Evolutionary conservation across 768 basidiomycete species (phyloP), one percentile per base, ranked within the genome.

Genomic region (Dentipellis fragilis): DNA sequence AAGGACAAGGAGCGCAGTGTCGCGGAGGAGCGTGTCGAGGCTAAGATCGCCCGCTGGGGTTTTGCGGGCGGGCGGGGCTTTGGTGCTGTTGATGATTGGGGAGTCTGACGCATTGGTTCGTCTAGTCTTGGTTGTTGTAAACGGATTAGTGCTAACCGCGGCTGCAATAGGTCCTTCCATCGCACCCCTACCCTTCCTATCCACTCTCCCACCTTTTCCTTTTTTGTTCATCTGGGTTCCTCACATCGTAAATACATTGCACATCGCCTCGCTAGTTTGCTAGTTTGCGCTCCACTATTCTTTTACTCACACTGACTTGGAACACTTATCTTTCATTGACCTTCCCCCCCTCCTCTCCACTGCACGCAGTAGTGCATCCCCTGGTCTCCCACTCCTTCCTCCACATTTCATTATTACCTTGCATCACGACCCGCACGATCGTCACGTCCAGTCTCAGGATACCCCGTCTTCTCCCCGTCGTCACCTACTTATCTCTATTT

Each of bases 31-130:
- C 71, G 79, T 62, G 70, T 80, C 68, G 62, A 63, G 51, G 50
- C 54, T 7, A 54, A 54, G 16, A 57, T 57, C 12, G 69, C 69
- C 42, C 68, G 80, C 40, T 72, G 74, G 57, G 72, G 62, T 12
- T 36, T 56, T 5, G 58, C 54, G 10, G 53, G 71, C 14, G 69
- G 73, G 52, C 68, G 69, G 36, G 71, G 71, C 42, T 66, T 63
- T 22, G 73, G 73, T 21, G 72, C 60, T 62, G 70, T 73, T 58
- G 83, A 82, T 59, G 84, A 84, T 36, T 84, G 83, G 83, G 74
- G 54, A 12, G 46, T 59, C 9, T 59, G 58, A 51, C 16, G 29
- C 36, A 22, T 8, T 35, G 21, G 21, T 45, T 10, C 10, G 21
- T 21, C 21, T 16, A 45, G 1, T 45, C 8, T 21, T 29, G 21